These are phyloP conservation scores for Fragaria ananassa DNA, from an alignment of 306 rosid species.

Conservation along the genomic window DNA sequence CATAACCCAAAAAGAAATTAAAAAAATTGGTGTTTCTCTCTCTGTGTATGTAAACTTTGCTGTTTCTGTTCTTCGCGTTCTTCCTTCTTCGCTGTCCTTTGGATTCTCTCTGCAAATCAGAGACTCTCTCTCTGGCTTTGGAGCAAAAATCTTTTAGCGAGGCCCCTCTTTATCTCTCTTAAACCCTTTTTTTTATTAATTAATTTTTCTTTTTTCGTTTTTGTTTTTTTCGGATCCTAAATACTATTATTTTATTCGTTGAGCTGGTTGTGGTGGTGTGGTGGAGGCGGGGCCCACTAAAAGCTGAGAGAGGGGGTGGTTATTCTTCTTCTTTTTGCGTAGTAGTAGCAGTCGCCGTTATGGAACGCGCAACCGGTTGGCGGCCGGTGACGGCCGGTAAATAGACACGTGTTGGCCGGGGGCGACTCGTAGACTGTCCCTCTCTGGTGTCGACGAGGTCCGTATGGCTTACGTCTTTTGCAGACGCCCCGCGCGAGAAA, in stretches of 20 bases:
- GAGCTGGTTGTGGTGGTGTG: neutral
- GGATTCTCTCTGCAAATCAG: slow-evolving; percentile 71
- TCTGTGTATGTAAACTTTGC: slow-evolving; percentile 11
- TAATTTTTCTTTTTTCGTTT: neutral
- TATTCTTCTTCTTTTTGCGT: neutral
- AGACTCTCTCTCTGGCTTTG: slow-evolving; percentile 31
- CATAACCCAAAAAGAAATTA: neutral
- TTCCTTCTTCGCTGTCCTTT: slow-evolving; percentile 26
- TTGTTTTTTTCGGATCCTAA: neutral
- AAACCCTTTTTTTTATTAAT: slow-evolving; percentile 12
- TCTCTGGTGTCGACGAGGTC: neutral
- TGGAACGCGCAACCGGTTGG: slow-evolving; percentile 31
- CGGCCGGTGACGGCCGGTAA: slow-evolving; percentile 22
- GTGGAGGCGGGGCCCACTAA: slow-evolving; percentile 40
- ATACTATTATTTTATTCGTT: neutral
- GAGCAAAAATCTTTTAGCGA: slow-evolving; percentile 41
- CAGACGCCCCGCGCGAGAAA: slow-evolving; percentile 4
- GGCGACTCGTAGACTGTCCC: slow-evolving; percentile 7
- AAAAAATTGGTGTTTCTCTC: neutral
- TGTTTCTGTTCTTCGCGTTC: slow-evolving; percentile 33
- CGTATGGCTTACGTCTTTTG: slow-evolving; percentile 33
- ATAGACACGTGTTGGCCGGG: slow-evolving; percentile 45
- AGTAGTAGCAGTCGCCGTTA: slow-evolving; percentile 36
- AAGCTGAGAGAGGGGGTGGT: neutral
- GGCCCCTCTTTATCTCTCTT: slow-evolving; percentile 28